phyloP scores from a whole-genome alignment of 2,329 filamentous ascomycete species.

The Gnomoniopsis sp. region DNA sequence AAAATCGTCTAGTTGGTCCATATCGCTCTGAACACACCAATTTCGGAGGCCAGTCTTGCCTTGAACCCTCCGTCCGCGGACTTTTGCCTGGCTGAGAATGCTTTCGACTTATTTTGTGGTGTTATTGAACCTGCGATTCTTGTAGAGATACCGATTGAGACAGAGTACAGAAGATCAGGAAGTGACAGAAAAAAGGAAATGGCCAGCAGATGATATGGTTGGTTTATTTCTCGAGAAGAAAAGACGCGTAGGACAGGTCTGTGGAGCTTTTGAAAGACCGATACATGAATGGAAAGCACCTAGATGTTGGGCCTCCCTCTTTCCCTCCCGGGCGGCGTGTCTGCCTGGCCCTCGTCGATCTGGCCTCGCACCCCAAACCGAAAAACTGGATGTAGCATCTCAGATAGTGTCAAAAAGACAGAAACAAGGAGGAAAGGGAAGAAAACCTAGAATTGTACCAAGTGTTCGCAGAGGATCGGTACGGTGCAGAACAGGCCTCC shows the following conservation, averaged over 20 bases:
- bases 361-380: too few relatives aligned
- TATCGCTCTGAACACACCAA: neutral
- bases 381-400: too few relatives aligned
- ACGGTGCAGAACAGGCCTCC: too few relatives aligned
- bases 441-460: too few relatives aligned
- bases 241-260: neutral
- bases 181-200: too few relatives aligned
- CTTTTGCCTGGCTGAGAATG: neutral
- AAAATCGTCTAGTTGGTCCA: neutral
- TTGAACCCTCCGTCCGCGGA: neutral
- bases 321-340: neutral
- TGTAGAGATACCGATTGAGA: too few relatives aligned
- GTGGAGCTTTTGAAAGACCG: neutral
- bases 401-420: too few relatives aligned
- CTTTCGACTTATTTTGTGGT: neutral
- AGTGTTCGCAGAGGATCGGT: too few relatives aligned
- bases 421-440: too few relatives aligned
- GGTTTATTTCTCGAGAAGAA: neutral
- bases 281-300: neutral
- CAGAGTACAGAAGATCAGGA: too few relatives aligned
- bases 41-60: neutral
- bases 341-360: too few relatives aligned
- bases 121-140: too few relatives aligned
- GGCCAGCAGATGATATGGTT: neutral
- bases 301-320: constrained; percentile 16